Conservation (phyloP, 2,329 filamentous ascomycete genomes). For the Falciphora oryzae region DNA sequence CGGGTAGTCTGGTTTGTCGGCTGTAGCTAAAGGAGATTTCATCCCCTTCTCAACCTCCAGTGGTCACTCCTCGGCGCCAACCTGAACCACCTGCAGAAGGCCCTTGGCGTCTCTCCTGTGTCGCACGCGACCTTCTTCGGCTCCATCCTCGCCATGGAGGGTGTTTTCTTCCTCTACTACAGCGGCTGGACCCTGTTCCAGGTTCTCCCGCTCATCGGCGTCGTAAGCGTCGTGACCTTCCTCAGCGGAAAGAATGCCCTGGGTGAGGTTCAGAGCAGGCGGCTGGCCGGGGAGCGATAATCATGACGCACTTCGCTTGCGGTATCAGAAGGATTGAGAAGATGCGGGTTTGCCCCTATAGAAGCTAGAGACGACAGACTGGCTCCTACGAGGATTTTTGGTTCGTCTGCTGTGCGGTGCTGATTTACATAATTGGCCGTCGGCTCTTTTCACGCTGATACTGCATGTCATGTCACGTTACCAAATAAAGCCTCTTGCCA, state of each 20-base stretch:
- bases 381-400: not conserved
- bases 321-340: not conserved
- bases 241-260: constrained; percentile 85
- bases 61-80: constrained; percentile 84
- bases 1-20: not conserved
- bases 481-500: too few species aligned
- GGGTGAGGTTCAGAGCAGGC: constrained; percentile 84
- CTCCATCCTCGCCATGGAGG: constrained; percentile 82
- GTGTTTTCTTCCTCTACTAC: constrained; percentile 93
- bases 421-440: not conserved
- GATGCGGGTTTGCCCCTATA: not conserved
- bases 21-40: not conserved
- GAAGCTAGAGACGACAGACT: not conserved
- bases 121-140: constrained; percentile 82
- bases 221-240: constrained; percentile 67
- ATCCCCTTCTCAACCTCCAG: constrained; percentile 34
- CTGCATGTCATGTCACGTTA: too few species aligned
- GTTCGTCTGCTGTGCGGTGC: not conserved
- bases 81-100: constrained; percentile 67
- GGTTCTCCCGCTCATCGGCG: constrained; percentile 65
- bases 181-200: constrained; percentile 88
- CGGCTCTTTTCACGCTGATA: too few species aligned
- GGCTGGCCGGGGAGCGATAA: constrained; percentile 66
- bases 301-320: not conserved
- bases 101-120: constrained; percentile 68